Conservation (phyloP, 73 alveolate species). For the Paraurostyla sp. region DNA sequence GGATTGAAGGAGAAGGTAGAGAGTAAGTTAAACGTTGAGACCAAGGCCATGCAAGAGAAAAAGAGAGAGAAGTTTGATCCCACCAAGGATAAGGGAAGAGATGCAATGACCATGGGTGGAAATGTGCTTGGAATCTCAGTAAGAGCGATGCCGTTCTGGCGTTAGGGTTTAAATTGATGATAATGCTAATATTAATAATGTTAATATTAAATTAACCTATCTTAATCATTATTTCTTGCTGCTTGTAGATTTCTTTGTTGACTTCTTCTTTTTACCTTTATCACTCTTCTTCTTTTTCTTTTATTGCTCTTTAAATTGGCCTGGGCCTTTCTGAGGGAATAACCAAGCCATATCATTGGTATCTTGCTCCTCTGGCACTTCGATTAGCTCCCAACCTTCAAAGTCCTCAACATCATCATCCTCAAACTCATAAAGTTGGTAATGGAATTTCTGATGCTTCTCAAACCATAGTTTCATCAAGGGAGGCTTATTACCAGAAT, state of each 20-base stretch:
- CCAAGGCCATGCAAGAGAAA: slow-evolving; percentile 68
- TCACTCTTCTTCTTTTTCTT: slow-evolving; percentile 32
- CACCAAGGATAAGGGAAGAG: slow-evolving; percentile 57
- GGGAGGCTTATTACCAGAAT: slow-evolving; percentile 30
- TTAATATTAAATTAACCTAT: not conserved
- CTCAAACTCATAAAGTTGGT: slow-evolving; percentile 42
- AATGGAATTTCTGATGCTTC: slow-evolving; percentile 41
- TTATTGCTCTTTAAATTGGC: slow-evolving; percentile 9
- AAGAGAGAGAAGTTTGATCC: slow-evolving; percentile 71
- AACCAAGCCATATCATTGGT: slow-evolving; percentile 56
- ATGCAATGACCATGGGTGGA: slow-evolving; percentile 83
- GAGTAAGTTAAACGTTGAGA: slow-evolving; percentile 45
- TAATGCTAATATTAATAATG: not conserved
- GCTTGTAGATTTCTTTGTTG: not conserved
- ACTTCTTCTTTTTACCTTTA: slow-evolving; percentile 17
- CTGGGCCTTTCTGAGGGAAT: slow-evolving; percentile 59
- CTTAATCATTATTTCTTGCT: no score
- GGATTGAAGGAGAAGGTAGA: slow-evolving; percentile 64
- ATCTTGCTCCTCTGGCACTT: slow-evolving; percentile 49
- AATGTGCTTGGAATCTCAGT: slow-evolving; percentile 62
- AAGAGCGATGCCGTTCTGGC: slow-evolving; percentile 71
- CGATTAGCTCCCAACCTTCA: slow-evolving; percentile 52
- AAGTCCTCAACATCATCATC: slow-evolving; percentile 52
- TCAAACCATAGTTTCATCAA: slow-evolving; percentile 56
- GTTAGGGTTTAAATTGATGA: slow-evolving; percentile 48